Percentiles rank a stretch among this genome's conserved stretches.
Evolutionary conservation across 495 filamentous ascomycete genomes (phyloP).

Genomic region (Podospora pseudopauciseta): DNA sequence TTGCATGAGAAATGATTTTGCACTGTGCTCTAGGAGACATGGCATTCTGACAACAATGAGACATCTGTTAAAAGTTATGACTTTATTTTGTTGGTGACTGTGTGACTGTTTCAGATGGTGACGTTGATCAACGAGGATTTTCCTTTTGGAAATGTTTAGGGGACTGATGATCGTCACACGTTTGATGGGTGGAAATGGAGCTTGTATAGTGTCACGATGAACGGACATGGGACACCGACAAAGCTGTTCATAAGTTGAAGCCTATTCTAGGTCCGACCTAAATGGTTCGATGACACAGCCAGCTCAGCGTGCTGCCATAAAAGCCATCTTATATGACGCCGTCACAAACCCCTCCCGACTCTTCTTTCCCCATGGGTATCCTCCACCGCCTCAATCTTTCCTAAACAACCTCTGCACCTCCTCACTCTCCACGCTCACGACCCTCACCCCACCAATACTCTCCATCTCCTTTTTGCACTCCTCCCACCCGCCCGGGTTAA

Average conservation of each 20-base stretch:
- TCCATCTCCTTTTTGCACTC: constrained; percentile 54
- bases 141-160: background rate
- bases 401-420: constrained; percentile 39
- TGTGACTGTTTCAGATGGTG: background rate
- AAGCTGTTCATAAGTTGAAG: no score
- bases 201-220: background rate
- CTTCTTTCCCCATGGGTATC: background rate
- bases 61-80: background rate
- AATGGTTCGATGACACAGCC: no score
- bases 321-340: no score
- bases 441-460: constrained; percentile 38
- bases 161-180: background rate
- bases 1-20: constrained; percentile 18
- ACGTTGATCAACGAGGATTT: background rate
- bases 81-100: background rate
- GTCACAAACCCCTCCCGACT: background rate
- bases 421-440: constrained; percentile 40
- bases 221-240: background rate
- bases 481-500: constrained; percentile 59
- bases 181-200: background rate
- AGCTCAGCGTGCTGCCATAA: no score
- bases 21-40: constrained; percentile 4
- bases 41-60: background rate
- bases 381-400: background rate
- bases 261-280: no score